Conservation (phyloP, 148 eudicot species). For the Salicornia ramosissima region DNA sequence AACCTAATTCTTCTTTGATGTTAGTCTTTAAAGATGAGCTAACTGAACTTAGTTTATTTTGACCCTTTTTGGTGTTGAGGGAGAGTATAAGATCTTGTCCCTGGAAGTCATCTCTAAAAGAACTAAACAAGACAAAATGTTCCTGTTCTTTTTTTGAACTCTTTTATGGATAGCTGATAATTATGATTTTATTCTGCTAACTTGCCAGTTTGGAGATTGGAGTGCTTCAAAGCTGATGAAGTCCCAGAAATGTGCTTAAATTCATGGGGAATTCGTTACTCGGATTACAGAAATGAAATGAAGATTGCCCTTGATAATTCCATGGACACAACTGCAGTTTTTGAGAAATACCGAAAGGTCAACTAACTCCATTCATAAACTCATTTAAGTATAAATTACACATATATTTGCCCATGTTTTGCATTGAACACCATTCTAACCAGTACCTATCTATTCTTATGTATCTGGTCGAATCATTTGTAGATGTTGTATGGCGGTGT, state of each 20-base stretch:
- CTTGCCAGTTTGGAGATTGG: constrained; percentile 34
- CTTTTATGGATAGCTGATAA: constrained; percentile 1
- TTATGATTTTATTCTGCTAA: background rate
- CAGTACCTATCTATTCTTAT: background rate
- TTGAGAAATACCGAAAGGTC: constrained; percentile 55
- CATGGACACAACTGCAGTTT: constrained; percentile 37
- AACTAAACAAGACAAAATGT: background rate
- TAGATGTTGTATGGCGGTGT: constrained; percentile 51
- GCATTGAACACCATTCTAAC: background rate
- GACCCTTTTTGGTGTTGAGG: too few species aligned
- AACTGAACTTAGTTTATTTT: too few species aligned
- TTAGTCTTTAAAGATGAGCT: too few species aligned
- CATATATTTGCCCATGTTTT: too few species aligned
- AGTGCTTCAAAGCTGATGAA: constrained; percentile 38
- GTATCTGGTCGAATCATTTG: background rate
- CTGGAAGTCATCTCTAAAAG: background rate
- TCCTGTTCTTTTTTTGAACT: too few species aligned
- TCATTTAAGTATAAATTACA: background rate
- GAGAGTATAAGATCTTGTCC: background rate
- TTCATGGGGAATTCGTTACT: constrained; percentile 36
- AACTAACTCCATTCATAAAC: background rate
- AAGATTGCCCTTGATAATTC: constrained; percentile 26
- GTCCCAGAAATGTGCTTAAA: constrained; percentile 24
- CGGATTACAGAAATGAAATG: constrained; percentile 46
- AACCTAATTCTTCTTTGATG: too few species aligned